Base-by-base conservation (phyloP, 2,329 filamentous ascomycete species). In the Colletotrichum acutatum region DNA sequence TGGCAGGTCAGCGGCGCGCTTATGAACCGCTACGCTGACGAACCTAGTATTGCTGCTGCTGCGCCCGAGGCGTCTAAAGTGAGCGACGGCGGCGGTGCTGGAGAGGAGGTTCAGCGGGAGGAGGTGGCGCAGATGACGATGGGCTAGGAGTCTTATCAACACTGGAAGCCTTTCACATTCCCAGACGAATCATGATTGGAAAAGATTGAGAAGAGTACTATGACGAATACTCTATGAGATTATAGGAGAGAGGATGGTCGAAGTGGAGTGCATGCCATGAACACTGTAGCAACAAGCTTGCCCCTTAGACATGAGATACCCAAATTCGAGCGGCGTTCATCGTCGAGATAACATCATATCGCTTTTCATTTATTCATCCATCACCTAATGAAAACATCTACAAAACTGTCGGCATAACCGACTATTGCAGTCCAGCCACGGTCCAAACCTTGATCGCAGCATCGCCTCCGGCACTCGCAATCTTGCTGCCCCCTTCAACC, bases 371-470 rank as follows among this genome's bases (percentile, higher is more conserved):
- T 22, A 30, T 65, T 67, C 57, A 61, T 28, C 66, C 67, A 52
- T 71, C 62, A 62, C 42, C 63, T 66, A 14, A 26, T 58, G 72
- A 24, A 60, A 49, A 8, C n/a, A 19, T 59, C 66, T 62, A 52
- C 56, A 30, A 49, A 59, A 54, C 32, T n/a, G 42, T 30, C 26
- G 16, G 30, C 34, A 49, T 22, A 26, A 5, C 22, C 28, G 30
- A 37, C 34, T 81, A 89, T 76, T 85, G 83, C 78, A 92, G 78
- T 0, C 87, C 88, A 66, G 88, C 85, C 5, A 94, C 89, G 75
- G 84, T 88, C 97, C 97, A 99, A 62, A 96, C 88, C 87, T 98
- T 99, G 60, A 99, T 89, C 0, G 94, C 92, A 42, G 94, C 96
- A 87, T 99, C 97, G 12, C 92, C 94, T 58, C 97, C 97, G 5